Evolutionary conservation across 208 protist species (phyloP).

Genomic region (Wallacemonas collosoma): DNA sequence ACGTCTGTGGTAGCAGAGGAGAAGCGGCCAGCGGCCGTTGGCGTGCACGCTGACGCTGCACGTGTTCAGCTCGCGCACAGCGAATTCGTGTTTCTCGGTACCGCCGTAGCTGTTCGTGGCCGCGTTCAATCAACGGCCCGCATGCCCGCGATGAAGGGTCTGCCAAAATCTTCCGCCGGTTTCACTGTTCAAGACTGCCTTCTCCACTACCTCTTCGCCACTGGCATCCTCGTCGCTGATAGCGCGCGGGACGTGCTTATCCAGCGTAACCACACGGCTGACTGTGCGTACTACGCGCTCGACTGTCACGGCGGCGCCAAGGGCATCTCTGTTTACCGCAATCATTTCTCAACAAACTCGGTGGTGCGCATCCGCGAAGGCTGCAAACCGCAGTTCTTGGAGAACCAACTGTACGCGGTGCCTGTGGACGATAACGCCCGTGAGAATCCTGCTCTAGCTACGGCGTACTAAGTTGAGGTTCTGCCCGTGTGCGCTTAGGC

Average conservation of each 20-base stretch:
- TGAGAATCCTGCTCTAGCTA: constrained; percentile 68
- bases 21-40: constrained; percentile 36
- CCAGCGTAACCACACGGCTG: constrained; percentile 43
- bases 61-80: constrained; percentile 34
- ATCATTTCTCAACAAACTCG: constrained; percentile 56
- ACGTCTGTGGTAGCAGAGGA: constrained; percentile 18
- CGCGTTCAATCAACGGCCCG: constrained; percentile 16
- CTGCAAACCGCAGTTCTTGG: constrained; percentile 50
- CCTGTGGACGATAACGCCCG: constrained; percentile 55
- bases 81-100: constrained; percentile 40
- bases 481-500: no score
- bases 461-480: constrained; percentile 50
- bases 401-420: constrained; percentile 67
- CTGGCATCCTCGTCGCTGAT: constrained; percentile 58
- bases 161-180: constrained; percentile 17
- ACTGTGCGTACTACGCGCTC: constrained; percentile 83
- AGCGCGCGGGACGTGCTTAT: constrained; percentile 56
- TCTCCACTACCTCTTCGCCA: constrained; percentile 62
- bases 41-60: constrained; percentile 54
- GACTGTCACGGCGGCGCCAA: constrained; percentile 54
- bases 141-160: constrained; percentile 16
- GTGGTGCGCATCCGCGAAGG: constrained; percentile 62
- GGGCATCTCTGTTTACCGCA: constrained; percentile 55
- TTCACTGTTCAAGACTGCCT: constrained; percentile 42
- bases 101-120: constrained; percentile 38